Evolutionary conservation across 257 asterid genomes (phyloP).

Genomic region (Rubia yunnanensis): DNA sequence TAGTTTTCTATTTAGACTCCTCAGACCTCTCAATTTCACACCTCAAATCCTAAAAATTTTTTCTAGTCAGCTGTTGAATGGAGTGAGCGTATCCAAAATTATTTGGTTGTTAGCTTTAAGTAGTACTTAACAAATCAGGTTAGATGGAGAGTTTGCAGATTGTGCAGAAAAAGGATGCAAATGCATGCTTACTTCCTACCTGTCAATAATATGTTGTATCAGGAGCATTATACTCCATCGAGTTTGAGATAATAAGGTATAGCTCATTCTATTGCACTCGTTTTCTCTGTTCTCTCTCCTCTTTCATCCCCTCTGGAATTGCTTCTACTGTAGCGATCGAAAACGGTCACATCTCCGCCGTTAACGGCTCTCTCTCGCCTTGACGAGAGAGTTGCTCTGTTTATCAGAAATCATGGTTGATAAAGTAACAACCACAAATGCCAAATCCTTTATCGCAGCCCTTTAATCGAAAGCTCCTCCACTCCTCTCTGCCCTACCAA

Average conservation of each 20-base stretch:
- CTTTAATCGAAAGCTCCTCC: no score
- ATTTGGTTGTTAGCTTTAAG: constrained; percentile 2
- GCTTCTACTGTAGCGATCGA: no score
- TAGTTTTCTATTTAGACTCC: constrained; percentile 46
- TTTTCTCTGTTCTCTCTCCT: no score
- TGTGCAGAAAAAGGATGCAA: not conserved
- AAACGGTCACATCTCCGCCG: no score
- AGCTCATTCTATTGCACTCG: constrained; percentile 95
- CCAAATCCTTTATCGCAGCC: no score
- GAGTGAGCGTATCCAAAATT: constrained; percentile 57
- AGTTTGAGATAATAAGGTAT: constrained; percentile 79
- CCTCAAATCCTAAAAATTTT: constrained; percentile 62
- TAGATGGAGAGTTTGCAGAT: not conserved
- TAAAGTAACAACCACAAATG: no score
- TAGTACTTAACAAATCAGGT: not conserved
- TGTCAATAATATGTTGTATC: constrained; percentile 85
- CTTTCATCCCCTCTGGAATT: no score
- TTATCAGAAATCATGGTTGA: no score
- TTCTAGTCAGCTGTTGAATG: constrained; percentile 81
- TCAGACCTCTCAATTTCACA: constrained; percentile 35
- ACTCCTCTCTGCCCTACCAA: no score
- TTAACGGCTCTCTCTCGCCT: no score
- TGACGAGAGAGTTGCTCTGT: no score
- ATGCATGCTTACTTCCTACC: constrained; percentile 29
- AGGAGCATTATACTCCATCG: constrained; percentile 92